Evolutionary conservation across 257 asterid genomes (phyloP).

Genomic region (Solanum acaule): DNA sequence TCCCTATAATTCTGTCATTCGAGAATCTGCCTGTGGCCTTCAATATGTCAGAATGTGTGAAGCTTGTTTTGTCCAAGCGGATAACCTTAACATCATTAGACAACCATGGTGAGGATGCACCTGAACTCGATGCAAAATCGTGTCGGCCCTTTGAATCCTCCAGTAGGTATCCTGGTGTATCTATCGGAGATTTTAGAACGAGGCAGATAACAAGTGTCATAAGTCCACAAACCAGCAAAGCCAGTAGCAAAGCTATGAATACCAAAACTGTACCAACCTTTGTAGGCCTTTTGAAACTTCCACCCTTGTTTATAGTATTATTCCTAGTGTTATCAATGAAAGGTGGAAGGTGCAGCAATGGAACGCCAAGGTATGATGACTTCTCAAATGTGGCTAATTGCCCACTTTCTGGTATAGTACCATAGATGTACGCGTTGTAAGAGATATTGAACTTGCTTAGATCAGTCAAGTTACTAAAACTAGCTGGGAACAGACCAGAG

Average conservation of each 20-base stretch:
- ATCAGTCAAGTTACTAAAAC: constrained; percentile 46
- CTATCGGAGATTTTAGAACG: constrained; percentile 38
- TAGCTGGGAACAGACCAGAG: constrained; percentile 61
- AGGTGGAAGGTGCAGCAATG: constrained; percentile 52
- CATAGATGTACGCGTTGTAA: constrained; percentile 61
- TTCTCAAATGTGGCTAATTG: constrained; percentile 70
- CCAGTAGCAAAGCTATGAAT: constrained; percentile 37
- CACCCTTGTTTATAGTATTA: background rate
- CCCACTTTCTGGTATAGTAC: constrained; percentile 53
- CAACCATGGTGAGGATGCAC: constrained; percentile 61
- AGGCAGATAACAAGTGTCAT: constrained; percentile 48
- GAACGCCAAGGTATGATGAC: constrained; percentile 68
- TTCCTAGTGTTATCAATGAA: constrained; percentile 39
- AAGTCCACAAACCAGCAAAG: constrained; percentile 49
- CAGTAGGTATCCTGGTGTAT: constrained; percentile 29
- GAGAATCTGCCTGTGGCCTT: constrained; percentile 71
- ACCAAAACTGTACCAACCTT: constrained; percentile 33
- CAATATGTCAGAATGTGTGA: constrained; percentile 80
- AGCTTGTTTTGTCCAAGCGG: constrained; percentile 65
- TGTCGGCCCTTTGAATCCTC: constrained; percentile 37
- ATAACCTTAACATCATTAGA: constrained; percentile 58
- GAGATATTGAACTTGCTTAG: constrained; percentile 76
- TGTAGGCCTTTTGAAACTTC: background rate
- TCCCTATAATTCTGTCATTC: constrained; percentile 65
- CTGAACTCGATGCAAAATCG: constrained; percentile 41